phyloP scores from a whole-genome alignment of 805 yeast species.

The Naumovozyma castellii region DNA sequence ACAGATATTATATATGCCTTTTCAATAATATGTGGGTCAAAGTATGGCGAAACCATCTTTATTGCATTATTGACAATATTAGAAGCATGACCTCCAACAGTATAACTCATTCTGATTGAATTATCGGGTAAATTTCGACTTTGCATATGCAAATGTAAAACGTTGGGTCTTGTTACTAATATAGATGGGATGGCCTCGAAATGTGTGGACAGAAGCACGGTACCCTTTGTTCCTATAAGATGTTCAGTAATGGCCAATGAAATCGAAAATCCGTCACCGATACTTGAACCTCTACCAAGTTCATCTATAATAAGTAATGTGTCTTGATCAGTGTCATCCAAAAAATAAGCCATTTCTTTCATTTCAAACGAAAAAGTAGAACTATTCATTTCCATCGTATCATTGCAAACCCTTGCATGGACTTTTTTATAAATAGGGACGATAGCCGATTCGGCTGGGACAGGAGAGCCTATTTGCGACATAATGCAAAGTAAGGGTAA shows the following conservation, averaged over 20 bases:
- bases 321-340: constrained; percentile 27
- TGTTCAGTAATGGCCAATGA: constrained; percentile 37
- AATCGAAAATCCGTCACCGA: constrained; percentile 45
- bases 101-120: constrained; percentile 27
- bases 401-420: constrained; percentile 33
- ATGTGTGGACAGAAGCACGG: constrained; percentile 38
- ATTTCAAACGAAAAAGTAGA: constrained; percentile 41
- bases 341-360: constrained; percentile 39
- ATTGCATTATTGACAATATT: constrained; percentile 29
- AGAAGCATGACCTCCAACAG: constrained; percentile 15
- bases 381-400: constrained; percentile 27
- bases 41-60: constrained; percentile 19
- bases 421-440: constrained; percentile 34
- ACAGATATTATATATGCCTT: constrained; percentile 25
- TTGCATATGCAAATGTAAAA: constrained; percentile 33
- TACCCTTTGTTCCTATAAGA: constrained; percentile 22
- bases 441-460: constrained; percentile 38
- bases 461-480: constrained; percentile 50
- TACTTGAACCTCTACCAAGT: constrained; percentile 44
- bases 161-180: constrained; percentile 28
- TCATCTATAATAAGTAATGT: constrained; percentile 44
- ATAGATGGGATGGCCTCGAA: constrained; percentile 34
- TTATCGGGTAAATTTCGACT: constrained; percentile 13
- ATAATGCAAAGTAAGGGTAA: constrained; percentile 40
- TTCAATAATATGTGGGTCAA: constrained; percentile 18